Conservation (phyloP, 2,329 filamentous ascomycete species). For the Paracamarosporium sp. region DNA sequence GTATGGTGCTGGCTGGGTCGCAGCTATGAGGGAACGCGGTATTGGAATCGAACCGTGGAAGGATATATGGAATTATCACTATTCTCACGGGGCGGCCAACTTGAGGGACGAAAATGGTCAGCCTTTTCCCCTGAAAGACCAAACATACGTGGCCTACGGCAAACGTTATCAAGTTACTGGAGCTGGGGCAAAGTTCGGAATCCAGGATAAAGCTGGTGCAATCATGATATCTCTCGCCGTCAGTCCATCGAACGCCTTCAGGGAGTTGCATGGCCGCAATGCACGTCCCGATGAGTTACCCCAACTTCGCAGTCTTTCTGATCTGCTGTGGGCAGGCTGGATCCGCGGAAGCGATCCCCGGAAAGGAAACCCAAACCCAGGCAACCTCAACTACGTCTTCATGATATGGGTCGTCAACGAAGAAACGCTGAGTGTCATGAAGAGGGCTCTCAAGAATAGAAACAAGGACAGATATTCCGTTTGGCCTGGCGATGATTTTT, state of each 20-base stretch:
- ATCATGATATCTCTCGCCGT: background rate
- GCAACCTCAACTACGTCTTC: background rate
- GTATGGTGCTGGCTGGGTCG: background rate
- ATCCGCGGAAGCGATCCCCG: background rate
- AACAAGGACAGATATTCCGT: background rate
- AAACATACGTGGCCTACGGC: background rate
- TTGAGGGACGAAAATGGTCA: background rate
- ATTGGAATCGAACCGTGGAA: background rate
- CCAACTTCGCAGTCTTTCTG: background rate
- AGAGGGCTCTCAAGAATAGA: background rate
- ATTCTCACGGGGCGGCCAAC: background rate
- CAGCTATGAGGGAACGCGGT: background rate
- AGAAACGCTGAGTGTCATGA: constrained; percentile 1
- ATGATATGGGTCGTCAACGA: background rate
- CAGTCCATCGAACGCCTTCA: background rate
- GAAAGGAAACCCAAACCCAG: background rate
- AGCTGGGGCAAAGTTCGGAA: background rate
- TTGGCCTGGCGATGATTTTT: background rate
- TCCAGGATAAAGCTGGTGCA: background rate
- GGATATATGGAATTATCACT: background rate
- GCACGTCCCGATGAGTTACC: background rate
- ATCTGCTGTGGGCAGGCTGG: background rate
- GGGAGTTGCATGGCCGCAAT: background rate
- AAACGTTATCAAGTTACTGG: background rate
- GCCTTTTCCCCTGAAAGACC: background rate